These are phyloP conservation scores for Linderniella brevidens DNA, from an alignment of 257 asterid genomes.

Conservation along the genomic window DNA sequence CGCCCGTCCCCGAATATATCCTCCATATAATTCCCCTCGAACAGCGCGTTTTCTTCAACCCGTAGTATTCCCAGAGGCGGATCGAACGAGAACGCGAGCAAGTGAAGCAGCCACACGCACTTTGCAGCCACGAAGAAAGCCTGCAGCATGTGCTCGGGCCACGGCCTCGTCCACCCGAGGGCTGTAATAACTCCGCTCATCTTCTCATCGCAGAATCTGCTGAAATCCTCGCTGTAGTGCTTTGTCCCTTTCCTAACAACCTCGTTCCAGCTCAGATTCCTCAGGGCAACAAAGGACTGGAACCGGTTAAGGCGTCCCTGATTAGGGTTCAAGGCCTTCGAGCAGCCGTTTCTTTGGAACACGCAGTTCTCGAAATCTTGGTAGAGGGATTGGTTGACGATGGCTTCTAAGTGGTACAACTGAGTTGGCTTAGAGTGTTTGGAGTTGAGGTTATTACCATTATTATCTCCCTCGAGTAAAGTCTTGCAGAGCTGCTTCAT, in stretches of 20 bases:
- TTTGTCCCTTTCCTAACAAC: conserved; percentile 79
- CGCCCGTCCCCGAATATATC: conserved; percentile 47
- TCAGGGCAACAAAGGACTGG: conserved; percentile 50
- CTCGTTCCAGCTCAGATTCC: conserved; percentile 83
- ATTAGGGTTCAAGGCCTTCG: conserved; percentile 46
- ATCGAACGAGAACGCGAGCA: conserved; percentile 68
- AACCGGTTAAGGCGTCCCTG: conserved; percentile 52
- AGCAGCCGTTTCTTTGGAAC: conserved; percentile 57
- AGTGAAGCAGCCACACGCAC: conserved; percentile 87
- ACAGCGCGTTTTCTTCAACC: conserved; percentile 42
- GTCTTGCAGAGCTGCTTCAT: conserved; percentile 80
- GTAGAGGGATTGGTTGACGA: conserved; percentile 63
- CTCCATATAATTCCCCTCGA: conserved; percentile 64
- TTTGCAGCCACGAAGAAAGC: conserved; percentile 83
- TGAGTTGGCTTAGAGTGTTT: conserved; percentile 40
- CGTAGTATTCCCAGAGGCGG: conserved; percentile 42
- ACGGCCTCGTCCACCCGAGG: conserved; percentile 67
- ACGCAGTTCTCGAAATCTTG: conserved; percentile 76
- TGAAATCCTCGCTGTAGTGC: conserved; percentile 77
- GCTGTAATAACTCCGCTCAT: conserved; percentile 51
- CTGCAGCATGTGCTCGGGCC: conserved; percentile 91
- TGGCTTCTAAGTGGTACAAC: conserved; percentile 71
- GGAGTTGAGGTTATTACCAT: conserved; percentile 42
- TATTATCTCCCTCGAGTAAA: conserved; percentile 23
- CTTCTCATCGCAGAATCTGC: conserved; percentile 81